phyloP scores from a whole-genome alignment of 1,284 basidiomycete genomes.

The Uromyces viciae-fabae region DNA sequence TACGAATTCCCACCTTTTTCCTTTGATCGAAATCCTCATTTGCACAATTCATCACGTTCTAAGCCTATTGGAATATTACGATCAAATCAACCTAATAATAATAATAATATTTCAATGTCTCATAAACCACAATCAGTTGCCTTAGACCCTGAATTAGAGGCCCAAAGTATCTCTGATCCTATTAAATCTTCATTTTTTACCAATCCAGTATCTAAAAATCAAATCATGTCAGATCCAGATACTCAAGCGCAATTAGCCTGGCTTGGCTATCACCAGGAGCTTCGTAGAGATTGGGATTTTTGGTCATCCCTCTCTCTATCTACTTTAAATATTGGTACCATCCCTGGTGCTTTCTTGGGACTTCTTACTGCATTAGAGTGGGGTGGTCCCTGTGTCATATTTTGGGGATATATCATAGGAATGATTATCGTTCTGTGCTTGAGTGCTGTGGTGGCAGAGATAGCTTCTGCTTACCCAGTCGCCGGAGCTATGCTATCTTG shows the following conservation, averaged over 20 bases:
- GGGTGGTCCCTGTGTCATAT: conserved; percentile 34
- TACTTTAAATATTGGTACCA: conserved; percentile 39
- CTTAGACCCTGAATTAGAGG: background rate
- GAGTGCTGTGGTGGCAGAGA: conserved; percentile 36
- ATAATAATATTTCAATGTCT: no score
- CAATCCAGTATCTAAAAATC: background rate
- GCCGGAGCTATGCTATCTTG: conserved; percentile 42
- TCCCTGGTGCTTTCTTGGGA: conserved; percentile 34
- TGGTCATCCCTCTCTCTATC: conserved; percentile 34
- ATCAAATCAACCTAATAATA: background rate
- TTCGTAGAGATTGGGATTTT: conserved; percentile 43
- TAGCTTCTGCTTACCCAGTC: conserved; percentile 35
- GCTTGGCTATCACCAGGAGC: conserved; percentile 42
- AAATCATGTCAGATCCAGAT: conserved; percentile 7
- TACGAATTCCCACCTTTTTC: conserved; percentile 22
- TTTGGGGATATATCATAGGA: conserved; percentile 38
- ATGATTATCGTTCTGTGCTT: conserved; percentile 38
- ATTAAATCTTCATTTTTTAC: background rate
- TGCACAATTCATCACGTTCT: background rate
- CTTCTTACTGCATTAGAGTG: conserved; percentile 27
- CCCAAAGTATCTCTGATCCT: background rate
- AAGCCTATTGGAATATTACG: background rate
- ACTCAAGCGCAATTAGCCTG: conserved; percentile 40
- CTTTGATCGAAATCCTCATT: background rate
- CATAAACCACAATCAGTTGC: background rate